Percentiles rank a stretch among this genome's conserved stretches.
Conservation (phyloP, 2,329 filamentous ascomycete genomes). For the Penicillium paneum region DNA sequence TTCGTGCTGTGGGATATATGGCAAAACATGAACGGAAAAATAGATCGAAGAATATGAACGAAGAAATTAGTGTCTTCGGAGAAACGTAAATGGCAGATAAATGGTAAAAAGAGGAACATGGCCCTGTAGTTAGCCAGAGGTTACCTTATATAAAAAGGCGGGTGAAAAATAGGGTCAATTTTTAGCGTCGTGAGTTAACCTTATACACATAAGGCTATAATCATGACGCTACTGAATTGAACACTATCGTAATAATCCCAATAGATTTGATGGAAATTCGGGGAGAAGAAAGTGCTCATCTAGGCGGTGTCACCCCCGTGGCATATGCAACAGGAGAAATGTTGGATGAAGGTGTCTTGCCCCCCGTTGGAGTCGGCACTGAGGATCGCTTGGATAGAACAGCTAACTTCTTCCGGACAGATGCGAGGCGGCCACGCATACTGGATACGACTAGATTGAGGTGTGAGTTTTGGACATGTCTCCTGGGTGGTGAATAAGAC, state of each 20-base stretch:
- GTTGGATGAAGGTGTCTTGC: constrained; percentile 31
- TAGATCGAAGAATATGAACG: constrained; percentile 10
- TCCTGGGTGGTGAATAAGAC: constrained; percentile 21
- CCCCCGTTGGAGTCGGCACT: constrained; percentile 37
- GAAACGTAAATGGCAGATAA: background rate
- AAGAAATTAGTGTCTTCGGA: constrained; percentile 14
- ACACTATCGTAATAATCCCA: background rate
- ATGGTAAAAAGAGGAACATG: background rate
- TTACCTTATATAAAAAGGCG: constrained; percentile 4
- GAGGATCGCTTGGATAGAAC: constrained; percentile 45
- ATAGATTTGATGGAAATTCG: background rate
- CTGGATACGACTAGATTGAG: constrained; percentile 44
- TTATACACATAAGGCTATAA: background rate
- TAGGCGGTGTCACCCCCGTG: constrained; percentile 35
- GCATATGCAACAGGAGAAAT: constrained; percentile 32
- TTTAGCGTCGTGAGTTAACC: background rate
- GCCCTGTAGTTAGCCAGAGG: background rate
- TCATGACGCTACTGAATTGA: background rate
- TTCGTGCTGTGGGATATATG: constrained; percentile 26
- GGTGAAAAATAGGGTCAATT: background rate
- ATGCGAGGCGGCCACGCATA: constrained; percentile 47
- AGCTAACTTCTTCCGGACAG: constrained; percentile 50
- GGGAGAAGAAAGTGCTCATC: constrained; percentile 18
- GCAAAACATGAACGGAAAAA: constrained; percentile 10
- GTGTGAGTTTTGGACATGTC: background rate